Evolutionary conservation across 2,329 filamentous ascomycete species (phyloP), one percentile per base, ranked within the genome.

Genomic region (Simplicillium aogashimaense): DNA sequence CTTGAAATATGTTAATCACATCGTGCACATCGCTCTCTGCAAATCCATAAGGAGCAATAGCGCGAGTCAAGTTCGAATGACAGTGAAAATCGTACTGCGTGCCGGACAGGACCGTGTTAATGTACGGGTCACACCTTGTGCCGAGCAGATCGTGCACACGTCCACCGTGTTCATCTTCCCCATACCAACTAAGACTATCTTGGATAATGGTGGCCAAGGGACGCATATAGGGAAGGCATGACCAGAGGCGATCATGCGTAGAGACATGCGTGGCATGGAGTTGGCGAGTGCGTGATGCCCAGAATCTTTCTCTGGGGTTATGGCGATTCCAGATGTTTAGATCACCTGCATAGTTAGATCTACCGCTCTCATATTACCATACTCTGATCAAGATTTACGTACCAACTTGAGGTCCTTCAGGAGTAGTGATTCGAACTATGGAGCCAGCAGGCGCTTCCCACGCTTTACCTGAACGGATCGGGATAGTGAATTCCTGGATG

Each of bases 1-100:
- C 84, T 57, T 94, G 86, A 55, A 94, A 92, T 3, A 94, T 68
- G 53, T 94, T 94, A 40, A 94, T 69, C 1, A 94, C 86, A 56
- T 94, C 86, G 52, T 94, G 86, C 2, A 92, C 77, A 53, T 92
- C 85, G 25, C 67, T 66, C 59, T 92, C 86, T 5, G 67, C 71
- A 33, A 92, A 57, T 0, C 84, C 83, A 45, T 69, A 79, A 0
- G 81, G 79, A 1, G 80, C 45, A 3, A 92, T 75, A 0, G 86
- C 83, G 4, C 86, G 75, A 1, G 76, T 78, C 10, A 94, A 71
- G 56, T 94, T 94, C 2, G 81, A 86, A 53, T 90, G 86, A 58
- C 86, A 94, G 56, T 92, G 85, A 58, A 76, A 90, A 57, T 92
- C 81, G 55, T 87, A 92, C 28, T 70, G 69, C 37, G 75, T 70